phyloP scores from a whole-genome alignment of 768 basidiomycete species.

The Antrodiella citrinella region DNA sequence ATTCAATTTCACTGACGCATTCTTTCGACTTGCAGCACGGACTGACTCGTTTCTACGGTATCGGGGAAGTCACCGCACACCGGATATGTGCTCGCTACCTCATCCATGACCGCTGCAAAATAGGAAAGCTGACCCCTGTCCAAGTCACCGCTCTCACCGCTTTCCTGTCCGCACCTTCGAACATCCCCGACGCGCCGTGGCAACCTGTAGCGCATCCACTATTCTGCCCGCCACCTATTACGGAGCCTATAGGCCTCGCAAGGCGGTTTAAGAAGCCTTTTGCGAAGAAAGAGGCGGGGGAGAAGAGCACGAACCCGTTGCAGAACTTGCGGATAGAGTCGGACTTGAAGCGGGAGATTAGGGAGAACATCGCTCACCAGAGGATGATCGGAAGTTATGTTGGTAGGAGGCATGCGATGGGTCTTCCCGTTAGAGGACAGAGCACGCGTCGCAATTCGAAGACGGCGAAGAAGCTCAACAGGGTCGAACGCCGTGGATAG shows the following conservation, averaged over 20 bases:
- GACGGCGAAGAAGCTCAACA: slow-evolving; percentile 89
- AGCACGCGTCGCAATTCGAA: slow-evolving; percentile 84
- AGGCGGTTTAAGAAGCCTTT: slow-evolving; percentile 31
- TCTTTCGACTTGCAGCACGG: slow-evolving; percentile 53
- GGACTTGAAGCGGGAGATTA: slow-evolving; percentile 72
- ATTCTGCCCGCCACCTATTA: slow-evolving; percentile 20
- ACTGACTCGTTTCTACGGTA: slow-evolving; percentile 84
- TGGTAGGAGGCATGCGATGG: slow-evolving; percentile 89
- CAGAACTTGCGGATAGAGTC: slow-evolving; percentile 78
- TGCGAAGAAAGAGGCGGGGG: slow-evolving; percentile 1
- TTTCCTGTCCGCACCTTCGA: slow-evolving; percentile 85
- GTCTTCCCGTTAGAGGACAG: slow-evolving; percentile 90
- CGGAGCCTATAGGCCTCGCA: slow-evolving; percentile 29
- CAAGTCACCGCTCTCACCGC: slow-evolving; percentile 92
- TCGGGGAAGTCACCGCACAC: slow-evolving; percentile 66
- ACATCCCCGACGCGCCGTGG: slow-evolving; percentile 55
- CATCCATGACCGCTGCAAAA: slow-evolving; percentile 79
- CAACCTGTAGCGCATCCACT: slow-evolving; percentile 55
- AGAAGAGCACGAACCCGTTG: slow-evolving; percentile 47
- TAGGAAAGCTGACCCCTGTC: slow-evolving; percentile 72
- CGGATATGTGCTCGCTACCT: slow-evolving; percentile 87
- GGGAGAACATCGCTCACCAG: slow-evolving; percentile 90
- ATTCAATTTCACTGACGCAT: background rate
- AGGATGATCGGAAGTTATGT: slow-evolving; percentile 92
- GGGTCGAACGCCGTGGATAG: slow-evolving; percentile 53